Evolutionary conservation across 345 rosid genomes (phyloP).

Genomic region (Raphanus sativus): DNA sequence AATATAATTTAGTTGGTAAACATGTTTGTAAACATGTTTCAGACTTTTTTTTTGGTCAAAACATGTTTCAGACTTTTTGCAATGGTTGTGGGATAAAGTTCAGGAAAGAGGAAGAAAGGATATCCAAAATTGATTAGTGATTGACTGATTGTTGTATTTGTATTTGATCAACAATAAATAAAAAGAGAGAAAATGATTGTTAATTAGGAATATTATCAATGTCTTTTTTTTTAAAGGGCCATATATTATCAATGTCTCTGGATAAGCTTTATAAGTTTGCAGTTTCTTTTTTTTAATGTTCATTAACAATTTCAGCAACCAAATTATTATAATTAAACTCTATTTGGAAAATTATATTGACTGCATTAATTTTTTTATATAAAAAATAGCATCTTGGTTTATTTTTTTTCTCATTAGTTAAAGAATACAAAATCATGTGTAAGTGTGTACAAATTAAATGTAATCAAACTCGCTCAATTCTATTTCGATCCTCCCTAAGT

Average conservation of each 20-base stretch:
- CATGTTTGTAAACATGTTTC: too few relatives aligned
- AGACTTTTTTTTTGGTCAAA: too few relatives aligned
- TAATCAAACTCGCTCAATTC: too few relatives aligned
- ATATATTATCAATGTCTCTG: background rate
- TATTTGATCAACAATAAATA: background rate
- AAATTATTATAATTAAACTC: background rate
- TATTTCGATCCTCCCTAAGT: too few relatives aligned
- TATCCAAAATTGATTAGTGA: background rate
- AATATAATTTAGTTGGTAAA: background rate
- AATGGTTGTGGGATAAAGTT: slow-evolving; percentile 34
- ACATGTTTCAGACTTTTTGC: slow-evolving; percentile 34
- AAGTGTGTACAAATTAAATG: background rate
- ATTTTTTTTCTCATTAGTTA: background rate
- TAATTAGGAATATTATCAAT: background rate
- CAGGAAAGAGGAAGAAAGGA: slow-evolving; percentile 34
- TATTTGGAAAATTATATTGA: background rate
- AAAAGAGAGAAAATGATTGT: background rate
- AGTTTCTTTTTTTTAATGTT: too few relatives aligned
- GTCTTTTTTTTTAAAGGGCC: too few relatives aligned
- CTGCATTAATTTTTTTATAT: background rate
- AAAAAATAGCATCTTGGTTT: background rate
- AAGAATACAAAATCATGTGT: background rate
- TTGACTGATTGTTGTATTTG: background rate
- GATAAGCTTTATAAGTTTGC: too few relatives aligned
- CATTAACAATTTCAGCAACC: background rate